phyloP scores from a whole-genome alignment of 768 basidiomycete species.

The Rhodocollybia butyracea region DNA sequence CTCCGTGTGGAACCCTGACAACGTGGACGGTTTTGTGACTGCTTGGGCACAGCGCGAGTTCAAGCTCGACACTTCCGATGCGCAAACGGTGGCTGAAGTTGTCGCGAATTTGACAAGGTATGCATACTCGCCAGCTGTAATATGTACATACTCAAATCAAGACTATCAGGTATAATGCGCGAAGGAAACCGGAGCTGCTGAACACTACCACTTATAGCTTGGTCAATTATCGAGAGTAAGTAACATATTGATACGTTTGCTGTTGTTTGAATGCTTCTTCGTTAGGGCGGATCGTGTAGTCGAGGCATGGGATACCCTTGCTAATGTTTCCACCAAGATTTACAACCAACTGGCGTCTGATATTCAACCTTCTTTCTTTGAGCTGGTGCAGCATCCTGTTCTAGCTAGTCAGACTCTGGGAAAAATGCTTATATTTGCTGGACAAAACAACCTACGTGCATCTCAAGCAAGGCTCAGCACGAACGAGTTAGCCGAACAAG shows the following conservation, averaged over 20 bases:
- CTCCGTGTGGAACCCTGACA: constrained; percentile 50
- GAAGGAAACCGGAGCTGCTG: constrained; percentile 65
- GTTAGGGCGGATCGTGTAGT: constrained; percentile 56
- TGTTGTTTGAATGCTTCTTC: background rate
- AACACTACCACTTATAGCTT: constrained; percentile 61
- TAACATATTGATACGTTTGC: background rate
- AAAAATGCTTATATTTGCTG: constrained; percentile 56
- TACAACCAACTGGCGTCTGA: constrained; percentile 48
- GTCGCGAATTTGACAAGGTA: constrained; percentile 57
- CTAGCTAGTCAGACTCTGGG: constrained; percentile 55
- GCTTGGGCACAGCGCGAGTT: constrained; percentile 68
- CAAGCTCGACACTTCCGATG: constrained; percentile 36
- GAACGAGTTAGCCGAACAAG: constrained; percentile 53
- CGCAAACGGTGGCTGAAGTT: constrained; percentile 45
- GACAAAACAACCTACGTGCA: constrained; percentile 57
- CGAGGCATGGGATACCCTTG: constrained; percentile 46
- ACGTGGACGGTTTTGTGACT: constrained; percentile 48
- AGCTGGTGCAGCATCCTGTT: constrained; percentile 67
- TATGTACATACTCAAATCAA: no score
- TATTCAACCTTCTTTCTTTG: constrained; percentile 61
- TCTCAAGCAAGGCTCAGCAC: constrained; percentile 63
- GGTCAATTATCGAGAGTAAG: constrained; percentile 67
- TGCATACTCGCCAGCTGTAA: no score
- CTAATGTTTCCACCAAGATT: constrained; percentile 46
- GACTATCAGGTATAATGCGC: constrained; percentile 51